Evolutionary conservation across 1,139 yeast species (phyloP), one percentile per base, ranked within the genome.

Genomic region (Blastobotrys apis): DNA sequence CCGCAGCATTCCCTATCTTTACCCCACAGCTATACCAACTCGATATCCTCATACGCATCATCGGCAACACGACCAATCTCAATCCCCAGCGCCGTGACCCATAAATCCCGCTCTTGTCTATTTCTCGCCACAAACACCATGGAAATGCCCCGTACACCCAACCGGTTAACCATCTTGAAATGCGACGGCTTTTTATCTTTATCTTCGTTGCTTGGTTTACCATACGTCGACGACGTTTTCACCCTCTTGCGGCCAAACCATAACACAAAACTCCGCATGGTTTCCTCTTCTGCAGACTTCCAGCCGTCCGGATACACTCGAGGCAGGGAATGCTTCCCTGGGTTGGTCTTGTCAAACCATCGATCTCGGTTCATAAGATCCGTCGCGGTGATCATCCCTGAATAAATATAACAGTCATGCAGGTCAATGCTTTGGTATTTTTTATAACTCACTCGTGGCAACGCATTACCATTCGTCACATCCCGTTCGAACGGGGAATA

Each of bases 51-150:
- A 36, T 54, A 40, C 25, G 52, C 43, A 12, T 54, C 51, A 6
- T 53, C 57, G 3, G 58, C 54, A 22, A 75, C 69, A 48, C 88
- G 66, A 51, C 83, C 88, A 48, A 84, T 71, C 55, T 84, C 94
- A 5, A 74, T 66, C 49, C 76, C 69, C 22, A 88, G 67, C 22
- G 77, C 73, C 4, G 77, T 66, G 1, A 85, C 90, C 97, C 97
- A 90, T 26, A 76, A 52, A 59, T 90, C 96, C 44, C 92, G 71
- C 53, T 87, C 95, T 52, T 83, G 85, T 36, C 94, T 67, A 1
- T 95, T 84, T 34, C 94, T 64, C 1, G 96, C 81, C 76, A 86
- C 73, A 57, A 90, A 87, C 4, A 83, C 81, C 66, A 84, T 70
- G 39, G 80, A 75, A 43, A 71, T 73, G 0, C 94, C 95, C 0